A percentile compares a stretch with the other conserved stretches of the same genome.
phyloP scores from a whole-genome alignment of 2,329 filamentous ascomycete species.

The Neurospora sp. region DNA sequence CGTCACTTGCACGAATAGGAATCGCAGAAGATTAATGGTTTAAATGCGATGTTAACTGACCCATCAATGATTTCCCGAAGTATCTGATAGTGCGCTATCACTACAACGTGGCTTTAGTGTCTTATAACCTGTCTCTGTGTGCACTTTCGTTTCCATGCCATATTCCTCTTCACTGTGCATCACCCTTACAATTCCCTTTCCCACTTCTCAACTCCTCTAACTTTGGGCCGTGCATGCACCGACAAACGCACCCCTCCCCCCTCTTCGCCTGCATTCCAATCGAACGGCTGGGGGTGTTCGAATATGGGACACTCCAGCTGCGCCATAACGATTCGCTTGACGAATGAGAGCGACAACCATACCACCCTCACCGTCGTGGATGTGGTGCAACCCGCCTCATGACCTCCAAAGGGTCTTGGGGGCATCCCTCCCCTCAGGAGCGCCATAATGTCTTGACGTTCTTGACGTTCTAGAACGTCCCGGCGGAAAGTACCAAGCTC shows the following conservation, averaged over 20 bases:
- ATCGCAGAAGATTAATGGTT: background rate
- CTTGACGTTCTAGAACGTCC: background rate
- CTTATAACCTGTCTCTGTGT: background rate
- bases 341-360: background rate
- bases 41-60: background rate
- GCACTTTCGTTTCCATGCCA: background rate
- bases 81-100: background rate
- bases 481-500: background rate
- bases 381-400: background rate
- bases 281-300: background rate
- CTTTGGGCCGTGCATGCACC: background rate
- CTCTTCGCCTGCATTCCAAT: background rate
- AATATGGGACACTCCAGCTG: background rate
- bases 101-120: background rate
- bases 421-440: too few relatives aligned
- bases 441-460: background rate
- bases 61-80: fast-evolving
- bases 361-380: background rate
- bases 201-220: background rate
- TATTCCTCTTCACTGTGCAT: background rate
- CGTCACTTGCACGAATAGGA: background rate
- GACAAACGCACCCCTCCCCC: background rate
- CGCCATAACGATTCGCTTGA: background rate
- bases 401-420: background rate
- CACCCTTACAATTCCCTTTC: background rate